These are phyloP conservation scores for Eimeria mitis DNA, from an alignment of 169 alveolate genomes.

Conservation along the genomic window DNA sequence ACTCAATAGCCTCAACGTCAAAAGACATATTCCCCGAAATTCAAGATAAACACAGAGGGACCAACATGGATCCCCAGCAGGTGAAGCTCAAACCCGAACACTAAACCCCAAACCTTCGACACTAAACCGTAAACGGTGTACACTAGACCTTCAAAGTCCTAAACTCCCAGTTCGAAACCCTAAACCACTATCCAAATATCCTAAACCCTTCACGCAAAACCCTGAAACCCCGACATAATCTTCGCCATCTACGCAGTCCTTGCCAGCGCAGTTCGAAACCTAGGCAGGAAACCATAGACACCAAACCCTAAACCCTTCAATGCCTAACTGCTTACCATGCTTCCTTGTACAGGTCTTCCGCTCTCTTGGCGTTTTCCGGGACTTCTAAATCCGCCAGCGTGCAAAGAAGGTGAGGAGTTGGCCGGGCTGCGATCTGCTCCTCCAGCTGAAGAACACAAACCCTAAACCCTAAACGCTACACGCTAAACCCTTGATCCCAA, in stretches of 20 bases:
- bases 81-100: no score
- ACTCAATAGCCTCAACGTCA: no score
- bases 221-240: slow-evolving; percentile 5
- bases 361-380: slow-evolving; percentile 79
- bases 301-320: background rate
- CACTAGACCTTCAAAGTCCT: no score
- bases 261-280: background rate
- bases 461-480: background rate
- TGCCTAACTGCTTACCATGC: slow-evolving; percentile 86
- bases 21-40: no score
- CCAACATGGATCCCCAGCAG: no score
- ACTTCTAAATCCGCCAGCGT: slow-evolving; percentile 92
- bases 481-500: background rate
- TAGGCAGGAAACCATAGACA: background rate
- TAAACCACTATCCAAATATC: background rate
- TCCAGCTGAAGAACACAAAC: slow-evolving; percentile 81
- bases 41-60: no score
- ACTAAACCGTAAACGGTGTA: no score
- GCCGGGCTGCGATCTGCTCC: slow-evolving; percentile 87
- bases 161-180: background rate
- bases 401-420: slow-evolving; percentile 94
- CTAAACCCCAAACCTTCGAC: no score
- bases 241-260: no score
- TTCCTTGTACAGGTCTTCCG: slow-evolving; percentile 87
- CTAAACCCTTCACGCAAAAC: background rate